A percentile compares a stretch with the other conserved stretches of the same genome.
phyloP scores from a whole-genome alignment of 2,329 filamentous ascomycete species.

The Xylariaceae sp. region DNA sequence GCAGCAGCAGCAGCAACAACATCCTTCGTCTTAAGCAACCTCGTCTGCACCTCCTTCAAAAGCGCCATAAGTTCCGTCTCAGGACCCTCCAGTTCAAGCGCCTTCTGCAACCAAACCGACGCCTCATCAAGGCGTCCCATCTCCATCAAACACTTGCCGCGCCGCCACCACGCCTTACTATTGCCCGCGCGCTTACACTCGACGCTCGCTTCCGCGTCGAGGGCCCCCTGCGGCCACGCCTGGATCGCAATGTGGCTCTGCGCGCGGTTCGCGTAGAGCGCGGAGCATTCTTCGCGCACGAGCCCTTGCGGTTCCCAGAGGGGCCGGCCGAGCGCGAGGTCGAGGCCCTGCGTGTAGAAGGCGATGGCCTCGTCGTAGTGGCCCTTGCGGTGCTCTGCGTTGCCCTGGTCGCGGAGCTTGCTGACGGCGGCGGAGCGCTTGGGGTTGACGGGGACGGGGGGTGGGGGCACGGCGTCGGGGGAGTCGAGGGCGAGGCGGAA shows the following conservation, averaged over 20 bases:
- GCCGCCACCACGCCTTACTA: constrained; percentile 89
- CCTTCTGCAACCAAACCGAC: constrained; percentile 67
- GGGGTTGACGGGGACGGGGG: constrained; percentile 85
- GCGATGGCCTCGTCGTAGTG: constrained; percentile 69
- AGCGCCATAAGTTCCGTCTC: constrained; percentile 59
- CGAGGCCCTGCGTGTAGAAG: constrained; percentile 78
- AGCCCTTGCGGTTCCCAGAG: constrained; percentile 82
- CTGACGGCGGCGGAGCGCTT: constrained; percentile 82
- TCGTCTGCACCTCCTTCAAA: constrained; percentile 56
- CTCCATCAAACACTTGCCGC: constrained; percentile 79
- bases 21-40: constrained; percentile 39
- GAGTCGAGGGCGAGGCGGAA: constrained; percentile 58
- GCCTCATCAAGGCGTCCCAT: constrained; percentile 87
- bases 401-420: constrained; percentile 87
- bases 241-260: constrained; percentile 82
- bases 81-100: constrained; percentile 76
- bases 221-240: constrained; percentile 78
- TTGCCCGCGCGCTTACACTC: constrained; percentile 84
- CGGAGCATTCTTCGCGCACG: constrained; percentile 76
- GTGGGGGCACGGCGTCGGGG: constrained; percentile 66
- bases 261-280: constrained; percentile 78
- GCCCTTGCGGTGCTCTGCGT: constrained; percentile 73
- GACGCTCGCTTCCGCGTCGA: constrained; percentile 82
- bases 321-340: constrained; percentile 80
- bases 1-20: not conserved